Evolutionary conservation across 2,329 filamentous ascomycete genomes (phyloP).

Genomic region (Colletotrichum sansevieriae): DNA sequence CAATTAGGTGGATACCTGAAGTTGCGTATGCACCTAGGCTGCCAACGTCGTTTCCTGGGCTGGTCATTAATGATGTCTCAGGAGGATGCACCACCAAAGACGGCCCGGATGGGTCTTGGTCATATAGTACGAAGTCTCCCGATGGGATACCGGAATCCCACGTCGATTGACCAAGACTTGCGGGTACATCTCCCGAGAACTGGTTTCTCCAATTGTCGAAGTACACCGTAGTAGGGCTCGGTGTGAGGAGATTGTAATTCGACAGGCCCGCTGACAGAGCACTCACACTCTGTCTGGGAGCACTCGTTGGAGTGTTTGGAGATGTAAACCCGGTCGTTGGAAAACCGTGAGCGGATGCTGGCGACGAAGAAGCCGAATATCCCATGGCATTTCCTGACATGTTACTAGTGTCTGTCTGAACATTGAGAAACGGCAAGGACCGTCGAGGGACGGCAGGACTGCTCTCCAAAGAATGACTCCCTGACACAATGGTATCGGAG

Average conservation of each 20-base stretch:
- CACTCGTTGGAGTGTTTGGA: conserved; percentile 10
- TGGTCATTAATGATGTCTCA: background rate
- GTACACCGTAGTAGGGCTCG: conserved; percentile 18
- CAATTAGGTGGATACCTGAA: conserved; percentile 16
- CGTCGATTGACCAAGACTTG: background rate
- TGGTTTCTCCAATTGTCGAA: conserved; percentile 15
- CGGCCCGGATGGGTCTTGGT: background rate
- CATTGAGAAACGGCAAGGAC: conserved; percentile 10
- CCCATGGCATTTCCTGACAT: background rate
- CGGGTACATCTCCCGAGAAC: background rate
- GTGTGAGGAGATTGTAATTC: background rate
- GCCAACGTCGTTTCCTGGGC: conserved; percentile 1
- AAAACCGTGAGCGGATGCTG: background rate
- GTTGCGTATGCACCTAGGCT: background rate
- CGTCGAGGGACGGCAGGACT: conserved; percentile 13
- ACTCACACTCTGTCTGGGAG: conserved; percentile 8
- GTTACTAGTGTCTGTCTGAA: background rate
- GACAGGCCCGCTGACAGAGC: conserved; percentile 22
- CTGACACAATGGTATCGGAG: conserved; percentile 16
- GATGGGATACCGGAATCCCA: background rate
- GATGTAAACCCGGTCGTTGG: background rate
- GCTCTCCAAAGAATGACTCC: conserved; percentile 14
- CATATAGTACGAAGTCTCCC: background rate
- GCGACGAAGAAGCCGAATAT: background rate
- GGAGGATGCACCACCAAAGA: conserved; percentile 25